A percentile compares a stretch with the other conserved stretches of the same genome.
Evolutionary conservation across 129 eudicot species (phyloP).

Genomic region (Chrysanthemum makinoi): DNA sequence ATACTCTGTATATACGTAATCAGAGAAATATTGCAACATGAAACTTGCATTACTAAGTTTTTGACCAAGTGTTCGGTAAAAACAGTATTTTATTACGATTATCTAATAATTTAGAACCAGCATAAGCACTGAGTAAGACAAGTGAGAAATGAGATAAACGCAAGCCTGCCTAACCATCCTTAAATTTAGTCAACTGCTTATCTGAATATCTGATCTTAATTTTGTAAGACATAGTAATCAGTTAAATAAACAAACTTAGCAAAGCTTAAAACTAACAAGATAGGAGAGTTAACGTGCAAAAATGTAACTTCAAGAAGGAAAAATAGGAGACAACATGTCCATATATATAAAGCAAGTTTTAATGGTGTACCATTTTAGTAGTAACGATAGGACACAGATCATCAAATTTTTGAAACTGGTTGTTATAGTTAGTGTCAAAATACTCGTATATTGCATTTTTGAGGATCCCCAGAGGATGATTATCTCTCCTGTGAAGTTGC

Average conservation of each 20-base stretch:
- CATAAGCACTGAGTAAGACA: neutral
- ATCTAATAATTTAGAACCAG: neutral
- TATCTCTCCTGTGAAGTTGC: slow-evolving; percentile 89
- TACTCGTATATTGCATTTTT: slow-evolving; percentile 85
- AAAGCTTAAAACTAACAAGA: no score
- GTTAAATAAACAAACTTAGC: no score
- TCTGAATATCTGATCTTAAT: neutral
- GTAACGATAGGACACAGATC: slow-evolving; percentile 93
- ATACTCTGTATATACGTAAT: neutral
- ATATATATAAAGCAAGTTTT: neutral
- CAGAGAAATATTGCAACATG: neutral
- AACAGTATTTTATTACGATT: neutral
- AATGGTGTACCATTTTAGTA: slow-evolving; percentile 54
- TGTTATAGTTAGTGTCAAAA: slow-evolving; percentile 72
- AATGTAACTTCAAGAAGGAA: no score
- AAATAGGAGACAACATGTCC: no score
- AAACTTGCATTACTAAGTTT: neutral
- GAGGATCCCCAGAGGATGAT: slow-evolving; percentile 91
- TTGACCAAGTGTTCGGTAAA: neutral
- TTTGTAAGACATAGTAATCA: neutral
- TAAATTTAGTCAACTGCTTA: neutral
- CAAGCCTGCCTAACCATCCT: neutral
- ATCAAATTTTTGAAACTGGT: slow-evolving; percentile 79
- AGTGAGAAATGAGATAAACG: neutral
- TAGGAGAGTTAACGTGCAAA: no score